Evolutionary conservation across 306 rosid species (phyloP).

Genomic region (Lathyrus aphaca): DNA sequence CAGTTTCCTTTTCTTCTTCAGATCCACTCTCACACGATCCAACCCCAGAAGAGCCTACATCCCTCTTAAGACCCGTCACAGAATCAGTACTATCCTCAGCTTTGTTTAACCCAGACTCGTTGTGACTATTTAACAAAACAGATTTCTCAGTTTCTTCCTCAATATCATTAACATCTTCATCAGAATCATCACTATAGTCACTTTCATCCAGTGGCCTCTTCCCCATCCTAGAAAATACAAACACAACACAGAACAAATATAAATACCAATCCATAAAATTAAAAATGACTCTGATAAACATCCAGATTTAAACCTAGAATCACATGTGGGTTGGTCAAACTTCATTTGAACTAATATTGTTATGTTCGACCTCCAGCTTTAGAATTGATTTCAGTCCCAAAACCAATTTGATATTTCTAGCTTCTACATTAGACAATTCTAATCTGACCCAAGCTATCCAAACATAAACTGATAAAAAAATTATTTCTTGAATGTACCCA

Average conservation of each 20-base stretch:
- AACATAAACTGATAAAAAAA: not conserved
- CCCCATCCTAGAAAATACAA: conserved; percentile 73
- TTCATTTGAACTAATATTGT: not conserved
- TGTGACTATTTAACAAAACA: conserved; percentile 50
- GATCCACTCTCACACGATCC: conserved; percentile 67
- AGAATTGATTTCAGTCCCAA: not conserved
- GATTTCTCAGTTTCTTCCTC: conserved; percentile 63
- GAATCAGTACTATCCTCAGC: conserved; percentile 70
- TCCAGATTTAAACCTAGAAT: not conserved
- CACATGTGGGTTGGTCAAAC: not conserved
- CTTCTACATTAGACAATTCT: not conserved
- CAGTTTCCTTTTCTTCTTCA: conserved; percentile 73
- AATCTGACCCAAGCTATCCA: not conserved
- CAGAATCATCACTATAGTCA: conserved; percentile 74
- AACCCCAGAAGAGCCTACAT: conserved; percentile 52
- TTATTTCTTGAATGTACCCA: not conserved
- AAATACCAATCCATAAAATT: conserved; percentile 34
- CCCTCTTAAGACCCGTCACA: conserved; percentile 61
- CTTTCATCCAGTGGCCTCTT: conserved; percentile 68
- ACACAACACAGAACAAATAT: conserved; percentile 30
- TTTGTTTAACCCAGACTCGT: conserved; percentile 58
- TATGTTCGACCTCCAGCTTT: not conserved
- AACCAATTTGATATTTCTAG: not conserved
- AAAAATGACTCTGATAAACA: conserved; percentile 4
- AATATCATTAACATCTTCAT: conserved; percentile 44